Conservation (phyloP, 495 filamentous ascomycete species). For the Daldinia grandis region DNA sequence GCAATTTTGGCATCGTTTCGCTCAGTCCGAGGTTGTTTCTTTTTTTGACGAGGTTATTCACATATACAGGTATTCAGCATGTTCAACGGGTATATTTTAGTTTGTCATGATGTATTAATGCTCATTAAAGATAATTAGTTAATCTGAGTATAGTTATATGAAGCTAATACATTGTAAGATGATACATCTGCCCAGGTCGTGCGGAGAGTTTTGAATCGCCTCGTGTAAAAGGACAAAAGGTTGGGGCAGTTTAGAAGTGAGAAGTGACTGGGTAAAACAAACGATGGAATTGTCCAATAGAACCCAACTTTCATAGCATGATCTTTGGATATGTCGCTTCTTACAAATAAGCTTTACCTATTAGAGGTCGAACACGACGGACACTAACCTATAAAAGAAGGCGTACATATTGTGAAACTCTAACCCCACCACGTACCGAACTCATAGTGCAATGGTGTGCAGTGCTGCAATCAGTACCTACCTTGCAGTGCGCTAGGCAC, state of each 20-base stretch:
- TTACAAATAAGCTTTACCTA: conserved; percentile 17
- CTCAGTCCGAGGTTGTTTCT: conserved; percentile 5
- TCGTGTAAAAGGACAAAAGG: neutral
- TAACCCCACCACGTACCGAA: conserved; percentile 27
- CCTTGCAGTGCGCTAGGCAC: neutral
- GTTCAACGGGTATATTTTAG: neutral
- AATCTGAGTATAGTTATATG: neutral
- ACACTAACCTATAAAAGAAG: conserved; percentile 38
- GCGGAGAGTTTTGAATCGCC: neutral
- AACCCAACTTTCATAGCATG: conserved; percentile 14
- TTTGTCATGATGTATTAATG: neutral
- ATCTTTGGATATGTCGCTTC: conserved; percentile 28
- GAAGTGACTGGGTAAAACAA: conserved; percentile 18
- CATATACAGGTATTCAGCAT: no score
- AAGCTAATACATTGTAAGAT: neutral
- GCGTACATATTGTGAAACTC: conserved; percentile 38
- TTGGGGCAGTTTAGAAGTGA: neutral
- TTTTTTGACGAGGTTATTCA: conserved; percentile 8
- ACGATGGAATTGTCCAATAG: conserved; percentile 35
- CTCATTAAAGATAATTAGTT: neutral
- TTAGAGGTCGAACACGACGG: conserved; percentile 26
- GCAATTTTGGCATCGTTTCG: conserved; percentile 4
- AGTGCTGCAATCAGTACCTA: neutral
- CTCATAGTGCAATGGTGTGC: conserved; percentile 16
- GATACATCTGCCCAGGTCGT: neutral